Evolutionary conservation across 495 filamentous ascomycete genomes (phyloP).

Genomic region (Trypethelium eluteriae): DNA sequence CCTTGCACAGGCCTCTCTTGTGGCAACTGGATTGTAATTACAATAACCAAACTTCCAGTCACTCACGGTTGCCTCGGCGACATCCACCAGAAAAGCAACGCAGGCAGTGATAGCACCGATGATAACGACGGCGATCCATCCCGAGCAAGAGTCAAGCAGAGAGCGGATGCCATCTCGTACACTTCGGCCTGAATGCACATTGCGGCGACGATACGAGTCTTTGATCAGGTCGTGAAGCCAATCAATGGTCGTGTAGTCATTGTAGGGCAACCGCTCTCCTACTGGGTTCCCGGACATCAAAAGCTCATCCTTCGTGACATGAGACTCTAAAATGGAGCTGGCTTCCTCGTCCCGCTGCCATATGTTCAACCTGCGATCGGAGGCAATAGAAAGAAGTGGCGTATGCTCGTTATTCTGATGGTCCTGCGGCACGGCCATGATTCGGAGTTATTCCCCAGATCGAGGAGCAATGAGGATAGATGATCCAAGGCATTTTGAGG

Average conservation of each 20-base stretch:
- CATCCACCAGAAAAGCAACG: conserved; percentile 49
- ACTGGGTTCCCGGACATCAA: conserved; percentile 32
- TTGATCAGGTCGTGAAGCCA: conserved; percentile 55
- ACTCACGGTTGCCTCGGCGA: conserved; percentile 45
- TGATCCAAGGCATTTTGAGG: background rate
- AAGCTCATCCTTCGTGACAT: conserved; percentile 20
- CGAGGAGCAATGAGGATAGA: background rate
- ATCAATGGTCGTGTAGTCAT: conserved; percentile 52
- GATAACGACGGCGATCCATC: conserved; percentile 46
- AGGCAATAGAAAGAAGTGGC: conserved; percentile 10
- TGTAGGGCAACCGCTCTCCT: conserved; percentile 50
- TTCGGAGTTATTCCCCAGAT: conserved; percentile 4
- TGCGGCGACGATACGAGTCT: conserved; percentile 47
- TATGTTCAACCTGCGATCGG: conserved; percentile 15
- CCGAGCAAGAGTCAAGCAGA: conserved; percentile 41
- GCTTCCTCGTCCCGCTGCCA: conserved; percentile 21
- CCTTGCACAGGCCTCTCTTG: conserved; percentile 34
- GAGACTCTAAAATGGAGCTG: conserved; percentile 21
- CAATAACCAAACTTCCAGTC: conserved; percentile 52
- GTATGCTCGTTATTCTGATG: conserved; percentile 13
- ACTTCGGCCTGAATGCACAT: conserved; percentile 36
- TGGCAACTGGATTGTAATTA: conserved; percentile 40
- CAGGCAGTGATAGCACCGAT: conserved; percentile 50
- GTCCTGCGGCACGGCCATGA: conserved; percentile 13
- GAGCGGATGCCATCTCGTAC: conserved; percentile 32